These are phyloP conservation scores for Barnettozyma vustinii DNA, from an alignment of 805 yeast species.

Conservation along the genomic window DNA sequence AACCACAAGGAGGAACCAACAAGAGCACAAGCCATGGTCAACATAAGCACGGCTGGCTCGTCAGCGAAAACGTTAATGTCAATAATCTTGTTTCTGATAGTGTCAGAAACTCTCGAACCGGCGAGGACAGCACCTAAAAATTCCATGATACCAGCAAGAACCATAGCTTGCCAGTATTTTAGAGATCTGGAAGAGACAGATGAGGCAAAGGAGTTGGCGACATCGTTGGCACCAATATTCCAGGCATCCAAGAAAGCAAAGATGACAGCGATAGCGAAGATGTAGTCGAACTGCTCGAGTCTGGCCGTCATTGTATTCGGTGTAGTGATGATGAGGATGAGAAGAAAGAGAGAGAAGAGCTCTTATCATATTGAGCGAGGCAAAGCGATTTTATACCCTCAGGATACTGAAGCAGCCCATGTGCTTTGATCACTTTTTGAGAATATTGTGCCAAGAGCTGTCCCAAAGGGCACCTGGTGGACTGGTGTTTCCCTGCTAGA, in stretches of 20 bases:
- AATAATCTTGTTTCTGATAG: constrained; percentile 62
- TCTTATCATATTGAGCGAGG: background rate
- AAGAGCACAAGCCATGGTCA: constrained; percentile 70
- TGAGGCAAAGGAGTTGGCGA: constrained; percentile 75
- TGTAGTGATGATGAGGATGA: background rate
- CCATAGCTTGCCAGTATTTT: constrained; percentile 71
- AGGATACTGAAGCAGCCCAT: background rate
- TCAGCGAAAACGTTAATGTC: constrained; percentile 42
- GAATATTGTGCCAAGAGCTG: background rate
- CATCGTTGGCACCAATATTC: constrained; percentile 80
- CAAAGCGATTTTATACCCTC: background rate
- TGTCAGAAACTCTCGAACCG: constrained; percentile 69
- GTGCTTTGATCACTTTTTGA: background rate
- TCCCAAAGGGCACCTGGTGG: background rate
- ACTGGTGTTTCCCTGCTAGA: no score
- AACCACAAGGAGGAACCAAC: constrained; percentile 73
- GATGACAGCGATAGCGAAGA: constrained; percentile 62
- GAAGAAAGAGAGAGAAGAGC: background rate
- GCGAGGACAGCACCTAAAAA: constrained; percentile 71
- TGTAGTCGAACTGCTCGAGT: constrained; percentile 49
- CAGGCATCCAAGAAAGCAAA: constrained; percentile 76
- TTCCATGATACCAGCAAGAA: constrained; percentile 64
- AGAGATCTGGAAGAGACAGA: constrained; percentile 67
- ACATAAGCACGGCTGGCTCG: constrained; percentile 68
- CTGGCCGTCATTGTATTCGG: constrained; percentile 1